Percentiles rank a stretch among this genome's conserved stretches.
These are phyloP conservation scores for Sphagnurus paluster DNA, from an alignment of 1,284 basidiomycete genomes.

Conservation along the genomic window DNA sequence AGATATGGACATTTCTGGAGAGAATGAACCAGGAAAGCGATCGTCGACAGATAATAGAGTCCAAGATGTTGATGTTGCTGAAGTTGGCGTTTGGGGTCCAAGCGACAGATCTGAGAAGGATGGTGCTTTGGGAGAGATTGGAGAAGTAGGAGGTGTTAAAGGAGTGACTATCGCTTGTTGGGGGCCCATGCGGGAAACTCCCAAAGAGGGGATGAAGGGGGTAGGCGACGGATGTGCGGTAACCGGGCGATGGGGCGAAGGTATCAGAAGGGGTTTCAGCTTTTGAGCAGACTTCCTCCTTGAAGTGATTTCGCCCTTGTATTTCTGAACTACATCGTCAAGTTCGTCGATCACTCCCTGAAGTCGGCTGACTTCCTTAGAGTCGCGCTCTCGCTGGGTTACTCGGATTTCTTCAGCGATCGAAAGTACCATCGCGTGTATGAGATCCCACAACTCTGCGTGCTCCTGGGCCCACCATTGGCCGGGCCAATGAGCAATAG, in stretches of 20 bases:
- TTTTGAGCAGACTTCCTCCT: slow-evolving; percentile 20
- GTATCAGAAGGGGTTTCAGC: slow-evolving; percentile 19
- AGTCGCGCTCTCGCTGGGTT: slow-evolving; percentile 16
- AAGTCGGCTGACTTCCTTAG: slow-evolving; percentile 29
- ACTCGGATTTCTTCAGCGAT: slow-evolving; percentile 58
- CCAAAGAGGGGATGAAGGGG: slow-evolving; percentile 7
- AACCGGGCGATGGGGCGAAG: no score
- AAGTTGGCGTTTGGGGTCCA: no score
- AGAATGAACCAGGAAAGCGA: no score
- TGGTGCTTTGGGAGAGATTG: slow-evolving; percentile 22
- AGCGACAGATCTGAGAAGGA: no score
- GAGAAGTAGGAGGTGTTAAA: slow-evolving; percentile 38
- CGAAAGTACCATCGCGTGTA: slow-evolving; percentile 55
- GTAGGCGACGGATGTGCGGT: no score
- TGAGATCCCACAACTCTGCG: slow-evolving; percentile 55
- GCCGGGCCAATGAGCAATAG: slow-evolving; percentile 69
- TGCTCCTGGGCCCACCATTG: slow-evolving; percentile 64
- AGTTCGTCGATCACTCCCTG: slow-evolving; percentile 51
- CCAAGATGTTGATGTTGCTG: no score
- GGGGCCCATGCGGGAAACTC: no score
- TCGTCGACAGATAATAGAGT: no score
- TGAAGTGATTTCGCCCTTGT: slow-evolving; percentile 18
- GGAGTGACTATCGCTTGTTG: slow-evolving; percentile 30
- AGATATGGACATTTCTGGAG: no score
- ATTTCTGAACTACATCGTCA: slow-evolving; percentile 32